Evolutionary conservation across 1,139 yeast genomes (phyloP), one percentile per base, ranked within the genome.

Genomic region (Lodderomyces pseudojiufengensis): DNA sequence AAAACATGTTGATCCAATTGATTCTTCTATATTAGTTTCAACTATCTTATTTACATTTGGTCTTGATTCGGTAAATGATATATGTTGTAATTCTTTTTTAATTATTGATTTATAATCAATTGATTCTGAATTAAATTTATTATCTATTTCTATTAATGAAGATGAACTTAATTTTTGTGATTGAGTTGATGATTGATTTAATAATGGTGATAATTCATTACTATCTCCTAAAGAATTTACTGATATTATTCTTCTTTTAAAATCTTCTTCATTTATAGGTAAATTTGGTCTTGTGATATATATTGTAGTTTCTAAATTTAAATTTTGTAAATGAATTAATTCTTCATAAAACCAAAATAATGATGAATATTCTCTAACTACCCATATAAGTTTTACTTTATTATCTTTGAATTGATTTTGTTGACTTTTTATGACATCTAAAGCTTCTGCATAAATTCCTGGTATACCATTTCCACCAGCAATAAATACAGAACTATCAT

Each of bases 291-390:
- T 51, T 10, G 80, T 72, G n/a, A 78, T 54, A 41, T 63, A 73
- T 1, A 78, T 52, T 3, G 59, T 57, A 4, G 55, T 62, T 25
- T 58, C 63, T n/a, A 30, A 70, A 59, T 47, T 48, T 0, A 65
- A 50, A 20, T 52, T 43, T 33, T 51, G 50, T 38, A 77, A 51
- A 5, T 55, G 50, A 18, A 53, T 38, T 16, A 80, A 55, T 45
- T 80, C 82, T 22, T 69, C 64, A 34, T 57, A 55, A 52, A 78
- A 77, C 79, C 80, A 76, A 10, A 52, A 47, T 25, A 78, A 49
- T 0, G 74, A 57, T 13, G 59, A 55, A 26, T 57, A 58, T 36
- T 72, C 76, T 39, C 75, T 61, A 3, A 75, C 60, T 3, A 73
- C 65, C 86, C 86, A 80, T 22, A 63, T 42, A 36, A 79, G 57